Base-by-base conservation (phyloP, 2,329 filamentous ascomycete genomes). In the Tolypocladium ovalisporum region DNA sequence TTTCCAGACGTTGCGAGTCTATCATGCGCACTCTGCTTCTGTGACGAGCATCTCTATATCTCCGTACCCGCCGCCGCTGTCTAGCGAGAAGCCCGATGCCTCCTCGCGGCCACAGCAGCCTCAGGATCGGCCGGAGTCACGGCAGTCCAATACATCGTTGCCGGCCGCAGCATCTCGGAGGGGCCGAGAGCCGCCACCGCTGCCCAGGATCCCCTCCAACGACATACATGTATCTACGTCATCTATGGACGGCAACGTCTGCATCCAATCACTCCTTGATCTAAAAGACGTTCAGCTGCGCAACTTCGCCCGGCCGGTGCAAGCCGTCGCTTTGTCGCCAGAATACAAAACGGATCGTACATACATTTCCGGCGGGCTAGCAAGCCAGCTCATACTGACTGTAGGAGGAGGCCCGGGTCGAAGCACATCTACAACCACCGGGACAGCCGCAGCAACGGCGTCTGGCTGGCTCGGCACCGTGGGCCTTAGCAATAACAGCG, bases 221-320 rank as follows among this genome's bases (percentile, higher is more conserved):
- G 87, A 92, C 56, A 96, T 99, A 44, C 89, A 94, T 70, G 89
- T 99, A 63, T 93, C 88, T 1, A 96, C 93, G 1, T 90, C 94
- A 0, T 97, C 94, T 0, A 89, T 96, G 68, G 94, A 99, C 70
- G 95, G 94, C 22, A 93, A 97, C 67, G 90, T 99, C 17, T 97
- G 94, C 65, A 84, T 99, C 1, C 87, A 91, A 58, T 96, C 90
- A 1, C 75, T 99, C 24, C 75, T 94, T 24, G 93, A 99, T 66
- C 75, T 87, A 40, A 95, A 91, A 66, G 94, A 99, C 73, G 91
- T 97, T 2, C 87, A 91, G 58, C 74, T 97, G 34, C 86, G 94
- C 34, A 97, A 97, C 69, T 99, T 97, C 74, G 90, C 90, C 1
- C 84, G 95, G 5, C 95, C 95, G 0, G 85, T 99, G 3, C 91